Percentiles rank a stretch among this genome's conserved stretches.
These are phyloP conservation scores for Zygoascus meyerae DNA, from an alignment of 1,139 yeast species.

Conservation along the genomic window DNA sequence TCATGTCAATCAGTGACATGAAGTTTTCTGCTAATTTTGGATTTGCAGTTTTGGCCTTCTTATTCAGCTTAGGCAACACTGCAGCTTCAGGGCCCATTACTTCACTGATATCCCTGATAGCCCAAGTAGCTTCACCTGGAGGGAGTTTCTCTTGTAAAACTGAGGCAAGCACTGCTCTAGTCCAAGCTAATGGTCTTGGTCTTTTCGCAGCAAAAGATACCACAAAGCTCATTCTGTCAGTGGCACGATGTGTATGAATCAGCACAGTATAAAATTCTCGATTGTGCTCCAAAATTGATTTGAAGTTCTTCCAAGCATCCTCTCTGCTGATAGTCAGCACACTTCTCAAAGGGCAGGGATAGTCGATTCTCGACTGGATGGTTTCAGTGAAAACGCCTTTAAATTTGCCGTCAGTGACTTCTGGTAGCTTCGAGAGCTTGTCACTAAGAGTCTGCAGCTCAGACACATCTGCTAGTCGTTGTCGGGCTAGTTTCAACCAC, in stretches of 20 bases:
- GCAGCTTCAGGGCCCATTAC: constrained; percentile 22
- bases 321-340: constrained; percentile 17
- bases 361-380: constrained; percentile 28
- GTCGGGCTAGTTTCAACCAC: constrained; percentile 20
- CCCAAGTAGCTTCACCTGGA: constrained; percentile 28
- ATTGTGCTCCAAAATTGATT: constrained; percentile 20
- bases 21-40: constrained; percentile 10
- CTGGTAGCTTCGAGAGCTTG: constrained; percentile 7
- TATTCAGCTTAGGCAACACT: constrained; percentile 12
- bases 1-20: background rate
- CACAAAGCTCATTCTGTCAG: constrained; percentile 30
- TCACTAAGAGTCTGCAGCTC: constrained; percentile 18
- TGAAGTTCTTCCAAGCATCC: constrained; percentile 23
- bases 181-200: constrained; percentile 26
- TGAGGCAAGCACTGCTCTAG: constrained; percentile 29
- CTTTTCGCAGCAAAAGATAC: constrained; percentile 24
- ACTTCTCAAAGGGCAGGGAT: constrained; percentile 29
- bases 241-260: constrained; percentile 19
- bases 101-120: constrained; percentile 30
- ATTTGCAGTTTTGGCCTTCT: constrained; percentile 9
- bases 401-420: constrained; percentile 11
- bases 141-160: constrained; percentile 11
- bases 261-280: constrained; percentile 17
- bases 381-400: constrained; percentile 20
- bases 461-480: constrained; percentile 20